phyloP scores from a whole-genome alignment of 768 basidiomycete species.

The Pleurotus tuoliensis region DNA sequence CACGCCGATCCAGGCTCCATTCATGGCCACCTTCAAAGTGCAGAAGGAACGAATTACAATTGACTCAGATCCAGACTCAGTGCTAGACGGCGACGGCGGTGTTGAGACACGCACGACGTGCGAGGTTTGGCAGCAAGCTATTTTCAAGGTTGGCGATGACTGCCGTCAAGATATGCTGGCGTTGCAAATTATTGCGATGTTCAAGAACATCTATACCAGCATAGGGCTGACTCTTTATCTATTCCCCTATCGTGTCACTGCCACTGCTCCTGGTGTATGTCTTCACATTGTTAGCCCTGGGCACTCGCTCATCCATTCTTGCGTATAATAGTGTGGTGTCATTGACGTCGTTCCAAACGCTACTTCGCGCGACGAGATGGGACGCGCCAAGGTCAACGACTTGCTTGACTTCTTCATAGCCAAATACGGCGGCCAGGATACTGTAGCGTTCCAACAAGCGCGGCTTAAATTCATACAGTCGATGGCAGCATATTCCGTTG shows the following conservation, averaged over 20 bases:
- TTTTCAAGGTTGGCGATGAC: constrained; percentile 99
- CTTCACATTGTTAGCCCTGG: not conserved
- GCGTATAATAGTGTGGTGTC: constrained; percentile 74
- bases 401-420: constrained; percentile 90
- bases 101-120: constrained; percentile 59
- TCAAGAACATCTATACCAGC: constrained; percentile 93
- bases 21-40: constrained; percentile 99
- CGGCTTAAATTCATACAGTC: constrained; percentile 96
- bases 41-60: constrained; percentile 76
- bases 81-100: constrained; percentile 62
- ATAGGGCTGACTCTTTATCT: constrained; percentile 89
- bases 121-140: constrained; percentile 96
- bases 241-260: constrained; percentile 95
- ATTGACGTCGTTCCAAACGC: constrained; percentile 98
- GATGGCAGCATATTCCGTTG: constrained; percentile 98
- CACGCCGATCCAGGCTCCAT: constrained; percentile 68
- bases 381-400: constrained; percentile 96
- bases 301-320: not conserved
- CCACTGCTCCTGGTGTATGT: constrained; percentile 91
- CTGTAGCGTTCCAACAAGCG: constrained; percentile 86
- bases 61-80: constrained; percentile 67
- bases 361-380: constrained; percentile 99
- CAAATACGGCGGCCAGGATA: constrained; percentile 90
- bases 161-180: constrained; percentile 99
- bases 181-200: constrained; percentile 97